A percentile compares a stretch with the other conserved stretches of the same genome.
phyloP scores from a whole-genome alignment of 352 stramenopile species.

The Phytophthora pluvialis region DNA sequence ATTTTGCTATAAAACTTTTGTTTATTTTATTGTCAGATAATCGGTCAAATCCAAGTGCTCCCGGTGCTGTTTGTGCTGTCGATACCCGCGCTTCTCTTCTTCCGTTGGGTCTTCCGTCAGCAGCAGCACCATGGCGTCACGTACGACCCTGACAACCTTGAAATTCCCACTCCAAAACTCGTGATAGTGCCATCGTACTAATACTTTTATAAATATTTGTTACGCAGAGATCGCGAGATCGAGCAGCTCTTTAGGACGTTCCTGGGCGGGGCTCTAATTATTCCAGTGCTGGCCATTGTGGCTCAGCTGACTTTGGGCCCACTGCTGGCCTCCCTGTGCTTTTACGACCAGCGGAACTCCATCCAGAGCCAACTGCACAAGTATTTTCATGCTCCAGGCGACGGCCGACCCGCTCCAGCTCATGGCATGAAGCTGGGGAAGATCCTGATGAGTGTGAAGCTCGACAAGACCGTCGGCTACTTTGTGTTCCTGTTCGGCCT shows the following conservation, averaged over 20 bases:
- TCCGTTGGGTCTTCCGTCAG: slow-evolving; percentile 43
- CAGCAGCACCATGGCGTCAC: slow-evolving; percentile 58
- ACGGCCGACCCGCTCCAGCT: slow-evolving; percentile 4
- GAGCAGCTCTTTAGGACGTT: slow-evolving; percentile 67
- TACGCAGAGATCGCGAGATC: slow-evolving; percentile 61
- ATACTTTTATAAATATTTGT: slow-evolving; percentile 8
- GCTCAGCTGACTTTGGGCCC: slow-evolving; percentile 47
- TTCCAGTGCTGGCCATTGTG: slow-evolving; percentile 46
- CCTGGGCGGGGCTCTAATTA: slow-evolving; percentile 54
- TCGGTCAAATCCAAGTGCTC: slow-evolving; percentile 30
- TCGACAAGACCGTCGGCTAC: slow-evolving; percentile 68
- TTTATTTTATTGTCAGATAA: slow-evolving; percentile 28
- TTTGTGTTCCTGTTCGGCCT: slow-evolving; percentile 61
- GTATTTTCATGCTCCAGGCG: slow-evolving; percentile 34
- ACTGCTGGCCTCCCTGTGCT: slow-evolving; percentile 54
- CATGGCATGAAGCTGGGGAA: slow-evolving; percentile 47
- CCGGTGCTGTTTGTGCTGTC: slow-evolving; percentile 40
- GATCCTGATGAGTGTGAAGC: slow-evolving; percentile 51
- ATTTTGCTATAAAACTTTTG: slow-evolving; percentile 1
- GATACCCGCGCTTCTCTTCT: slow-evolving; percentile 45
- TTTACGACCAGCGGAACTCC: slow-evolving; percentile 57
- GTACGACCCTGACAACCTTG: slow-evolving; percentile 26
- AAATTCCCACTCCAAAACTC: background rate
- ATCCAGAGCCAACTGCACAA: slow-evolving; percentile 50
- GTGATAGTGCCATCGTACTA: slow-evolving; percentile 6